Base-by-base conservation (phyloP, 306 rosid species). In the Abrus pulchellus region DNA sequence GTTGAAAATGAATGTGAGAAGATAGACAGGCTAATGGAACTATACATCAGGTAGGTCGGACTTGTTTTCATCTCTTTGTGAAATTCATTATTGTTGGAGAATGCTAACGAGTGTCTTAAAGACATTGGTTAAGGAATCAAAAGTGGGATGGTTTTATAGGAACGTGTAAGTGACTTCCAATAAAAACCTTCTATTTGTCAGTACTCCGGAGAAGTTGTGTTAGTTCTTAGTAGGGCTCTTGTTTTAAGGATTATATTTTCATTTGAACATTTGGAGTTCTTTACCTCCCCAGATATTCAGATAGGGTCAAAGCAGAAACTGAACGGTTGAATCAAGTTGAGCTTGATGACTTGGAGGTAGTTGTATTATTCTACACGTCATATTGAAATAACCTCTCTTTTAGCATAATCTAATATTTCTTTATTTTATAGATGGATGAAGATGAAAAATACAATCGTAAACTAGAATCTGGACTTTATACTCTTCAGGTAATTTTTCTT, bases 21-120 rank as follows among this genome's bases (percentile, higher is more conserved):
- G 89, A 93, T 93, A 83, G 99, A 94, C 80, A 88, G 97, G 68
- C 90, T 94, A 78, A 93, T 94, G 97, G 99, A 94, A 86, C 93
- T 94, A 52, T 91, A 90, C 85, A 81, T 87, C 84, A 94, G 99
- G 99, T 94, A 57, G 81, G 79, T 53, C 69, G 79, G 63, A 48
- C 77, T 76, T 66, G 11, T 70, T 56, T 67, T 43, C 79, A 66
- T 48, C 71, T 75, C 65, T 20, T 59, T 65, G 54, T 50, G 53
- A 32, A 53, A 47, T 76, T 74, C 52, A n/a, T 43, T 36, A 70
- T 72, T 75, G 20, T 68, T 57, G 30, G 71, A n/a, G 33, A 65
- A 40, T 65, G 50, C 14, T 65, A 40, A 38, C 6, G 14, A 14
- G 50, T 40, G 30, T 48, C 49, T 28, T 36, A 13, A 29, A 7